Conservation (phyloP, 2,329 filamentous ascomycete genomes). For the Colletotrichum orbiculare region DNA sequence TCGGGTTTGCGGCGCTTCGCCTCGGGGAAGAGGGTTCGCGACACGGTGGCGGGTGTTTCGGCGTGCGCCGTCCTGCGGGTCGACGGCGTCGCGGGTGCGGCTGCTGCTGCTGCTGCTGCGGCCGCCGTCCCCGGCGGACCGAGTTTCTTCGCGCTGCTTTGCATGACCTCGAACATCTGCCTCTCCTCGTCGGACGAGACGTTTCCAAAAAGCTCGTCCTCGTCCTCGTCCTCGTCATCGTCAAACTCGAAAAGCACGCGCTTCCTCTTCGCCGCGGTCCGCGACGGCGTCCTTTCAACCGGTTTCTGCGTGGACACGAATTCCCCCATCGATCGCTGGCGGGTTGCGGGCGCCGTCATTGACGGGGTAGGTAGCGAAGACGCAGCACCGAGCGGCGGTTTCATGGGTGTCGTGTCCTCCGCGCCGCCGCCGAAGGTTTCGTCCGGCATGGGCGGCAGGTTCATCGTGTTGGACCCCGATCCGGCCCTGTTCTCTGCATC, state of each 20-base stretch:
- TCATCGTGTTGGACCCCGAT: slow-evolving; percentile 14
- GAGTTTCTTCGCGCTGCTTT: slow-evolving; percentile 47
- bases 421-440: not conserved
- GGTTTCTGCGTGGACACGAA: slow-evolving; percentile 12
- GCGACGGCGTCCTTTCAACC: slow-evolving; percentile 38
- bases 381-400: not conserved
- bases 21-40: slow-evolving; percentile 50
- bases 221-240: slow-evolving; percentile 38
- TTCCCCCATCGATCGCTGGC: slow-evolving; percentile 31
- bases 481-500: slow-evolving; percentile 43
- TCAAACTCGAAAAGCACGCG: slow-evolving; percentile 40
- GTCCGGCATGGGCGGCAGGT: slow-evolving; percentile 28
- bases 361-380: slow-evolving; percentile 38
- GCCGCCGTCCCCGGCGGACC: not conserved
- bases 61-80: slow-evolving; percentile 39
- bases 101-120: no score
- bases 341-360: slow-evolving; percentile 22
- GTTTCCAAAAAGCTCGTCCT: slow-evolving; percentile 42
- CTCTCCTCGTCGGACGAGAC: slow-evolving; percentile 53
- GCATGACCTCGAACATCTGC: slow-evolving; percentile 49
- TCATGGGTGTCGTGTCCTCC: not conserved
- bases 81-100: slow-evolving; percentile 41
- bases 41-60: slow-evolving; percentile 47
- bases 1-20: slow-evolving; percentile 48
- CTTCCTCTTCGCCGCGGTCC: slow-evolving; percentile 44